Conservation (phyloP, 768 basidiomycete species). For the Pulveroboletus sp. region DNA sequence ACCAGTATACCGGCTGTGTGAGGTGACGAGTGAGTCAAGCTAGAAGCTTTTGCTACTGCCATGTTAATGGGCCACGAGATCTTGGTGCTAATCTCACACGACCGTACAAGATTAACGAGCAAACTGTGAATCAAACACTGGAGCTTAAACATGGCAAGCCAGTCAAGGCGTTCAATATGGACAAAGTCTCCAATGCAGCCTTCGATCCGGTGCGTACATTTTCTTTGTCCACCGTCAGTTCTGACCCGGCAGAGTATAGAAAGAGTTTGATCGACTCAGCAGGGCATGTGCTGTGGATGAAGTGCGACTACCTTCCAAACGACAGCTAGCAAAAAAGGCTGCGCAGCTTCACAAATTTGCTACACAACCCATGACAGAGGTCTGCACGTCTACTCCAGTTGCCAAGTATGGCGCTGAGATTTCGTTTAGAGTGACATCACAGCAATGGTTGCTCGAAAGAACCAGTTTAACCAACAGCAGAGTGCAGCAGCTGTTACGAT, state of each 20-base stretch:
- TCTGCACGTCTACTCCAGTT: slow-evolving; percentile 27
- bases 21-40: slow-evolving; percentile 62
- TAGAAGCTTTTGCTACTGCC: background rate
- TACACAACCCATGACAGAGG: slow-evolving; percentile 74
- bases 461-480: slow-evolving; percentile 34
- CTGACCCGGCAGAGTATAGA: slow-evolving; percentile 37
- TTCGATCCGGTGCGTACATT: slow-evolving; percentile 53
- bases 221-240: background rate
- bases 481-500: slow-evolving; percentile 37
- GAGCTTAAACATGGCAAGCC: slow-evolving; percentile 76
- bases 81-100: slow-evolving; percentile 50
- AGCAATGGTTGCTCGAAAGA: slow-evolving; percentile 73
- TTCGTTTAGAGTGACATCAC: slow-evolving; percentile 66
- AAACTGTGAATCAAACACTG: slow-evolving; percentile 58
- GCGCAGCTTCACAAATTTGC: slow-evolving; percentile 56
- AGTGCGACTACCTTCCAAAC: slow-evolving; percentile 62
- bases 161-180: slow-evolving; percentile 62
- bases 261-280: slow-evolving; percentile 65
- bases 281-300: slow-evolving; percentile 45
- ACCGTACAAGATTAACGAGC: slow-evolving; percentile 69
- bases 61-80: slow-evolving; percentile 35
- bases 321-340: slow-evolving; percentile 59
- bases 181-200: slow-evolving; percentile 75
- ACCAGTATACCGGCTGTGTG: slow-evolving; percentile 77
- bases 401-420: slow-evolving; percentile 7